Evolutionary conservation across 805 yeast genomes (phyloP), one percentile per base, ranked within the genome.

Genomic region (Saturnispora ahearnii): DNA sequence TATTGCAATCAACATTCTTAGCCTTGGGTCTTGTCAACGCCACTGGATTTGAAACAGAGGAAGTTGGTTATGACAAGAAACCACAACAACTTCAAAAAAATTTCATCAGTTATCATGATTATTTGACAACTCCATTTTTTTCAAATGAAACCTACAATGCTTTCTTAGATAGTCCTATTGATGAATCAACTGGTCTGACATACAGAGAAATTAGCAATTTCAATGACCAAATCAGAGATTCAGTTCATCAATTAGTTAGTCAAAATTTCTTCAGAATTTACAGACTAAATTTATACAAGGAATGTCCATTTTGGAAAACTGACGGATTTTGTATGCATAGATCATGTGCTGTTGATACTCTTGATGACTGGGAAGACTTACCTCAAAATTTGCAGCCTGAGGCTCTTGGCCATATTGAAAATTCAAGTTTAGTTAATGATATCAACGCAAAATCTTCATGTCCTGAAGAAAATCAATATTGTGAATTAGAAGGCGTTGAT

Each of bases 201-300:
- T 73, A 73, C 49, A 58, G 66, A 7, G 76, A 78, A 53, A 74
- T 82, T 30, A 76, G 81, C 59, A 66, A 63, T 2, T 66, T 79
- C 28, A 83, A 84, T 62, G 46, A 54, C 2, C 63, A 70, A 38
- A 67, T 83, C n/a, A 68, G 83, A 46, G 82, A 84, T 1, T 65
- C 73, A 24, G 64, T 91, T n/a, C 60, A 72, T 15, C 67, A 76
- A 6, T 65, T 91, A 41, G 84, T 83, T 8, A 62, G 74, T 41
- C 81, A 87, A 34, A 88, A 90, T 57, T 93, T 87, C 67, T 91
- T 93, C 77, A 78, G 83, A 55, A 87, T 86, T 63, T 93, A 87
- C 72, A 82, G 88, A 63, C 75, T 93, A 49, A 89, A 93, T 61
- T 72, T 93, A 51, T 87, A 81, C 65, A 83, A 76, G 55, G 78